phyloP scores from a whole-genome alignment of 352 stramenopile species.

The Globisporangium abappressorium region DNA sequence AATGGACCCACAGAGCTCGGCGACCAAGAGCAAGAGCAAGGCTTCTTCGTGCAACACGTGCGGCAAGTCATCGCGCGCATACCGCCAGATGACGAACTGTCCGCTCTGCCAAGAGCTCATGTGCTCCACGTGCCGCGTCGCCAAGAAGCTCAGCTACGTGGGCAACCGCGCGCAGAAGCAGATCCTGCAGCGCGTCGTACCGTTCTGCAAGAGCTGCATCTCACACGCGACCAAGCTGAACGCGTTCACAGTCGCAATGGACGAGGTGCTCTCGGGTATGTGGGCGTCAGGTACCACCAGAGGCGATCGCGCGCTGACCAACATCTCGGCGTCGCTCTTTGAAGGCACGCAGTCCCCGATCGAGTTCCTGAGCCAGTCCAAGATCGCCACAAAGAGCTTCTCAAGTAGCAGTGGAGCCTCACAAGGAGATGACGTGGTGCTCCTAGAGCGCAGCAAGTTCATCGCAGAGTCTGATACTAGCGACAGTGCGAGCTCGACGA shows the following conservation, averaged over 20 bases:
- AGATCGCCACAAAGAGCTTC: neutral
- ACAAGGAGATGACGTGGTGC: neutral
- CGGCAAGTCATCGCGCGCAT: conserved; percentile 4
- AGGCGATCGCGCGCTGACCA: neutral
- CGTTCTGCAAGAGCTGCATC: conserved; percentile 14
- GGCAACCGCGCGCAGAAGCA: conserved; percentile 6
- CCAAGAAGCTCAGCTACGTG: conserved; percentile 13
- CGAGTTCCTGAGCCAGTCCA: neutral
- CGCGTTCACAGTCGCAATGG: conserved; percentile 4
- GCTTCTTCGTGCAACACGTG: conserved; percentile 1
- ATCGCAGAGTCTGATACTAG: neutral
- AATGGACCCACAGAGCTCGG: neutral
- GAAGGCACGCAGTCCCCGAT: neutral
- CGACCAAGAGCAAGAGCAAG: neutral
- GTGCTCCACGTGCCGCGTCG: conserved; percentile 15
- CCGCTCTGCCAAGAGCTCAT: conserved; percentile 4
- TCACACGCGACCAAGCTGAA: neutral
- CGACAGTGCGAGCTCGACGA: neutral
- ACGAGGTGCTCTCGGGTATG: conserved; percentile 8
- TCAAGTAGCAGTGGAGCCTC: neutral
- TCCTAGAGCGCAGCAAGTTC: neutral
- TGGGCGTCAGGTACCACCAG: neutral
- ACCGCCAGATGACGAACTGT: conserved; percentile 6
- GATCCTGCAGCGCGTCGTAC: neutral
- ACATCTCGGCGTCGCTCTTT: conserved; percentile 3